Percentiles rank a stretch among this genome's conserved stretches.
Evolutionary conservation across 257 asterid genomes (phyloP).

Genomic region (Solanum bulbocastanum): DNA sequence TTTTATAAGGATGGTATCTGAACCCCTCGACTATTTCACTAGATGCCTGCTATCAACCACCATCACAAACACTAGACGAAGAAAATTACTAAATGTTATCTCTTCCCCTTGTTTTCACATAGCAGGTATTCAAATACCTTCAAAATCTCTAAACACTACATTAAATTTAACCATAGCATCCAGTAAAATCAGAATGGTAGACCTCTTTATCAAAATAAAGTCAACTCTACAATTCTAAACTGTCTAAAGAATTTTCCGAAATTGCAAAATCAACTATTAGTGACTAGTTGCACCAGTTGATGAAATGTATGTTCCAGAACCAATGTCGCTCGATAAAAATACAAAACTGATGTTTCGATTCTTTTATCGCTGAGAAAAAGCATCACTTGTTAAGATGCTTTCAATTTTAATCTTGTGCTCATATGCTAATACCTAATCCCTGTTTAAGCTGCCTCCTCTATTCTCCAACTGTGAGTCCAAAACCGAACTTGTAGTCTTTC

Average conservation of each 20-base stretch:
- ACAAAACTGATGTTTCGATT: not conserved
- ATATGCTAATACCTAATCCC: not conserved
- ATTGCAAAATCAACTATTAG: not conserved
- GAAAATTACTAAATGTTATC: not conserved
- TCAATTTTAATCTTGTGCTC: not conserved
- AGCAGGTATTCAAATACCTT: not conserved
- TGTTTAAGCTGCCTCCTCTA: not conserved
- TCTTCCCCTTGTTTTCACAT: not conserved
- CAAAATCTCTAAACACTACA: not conserved
- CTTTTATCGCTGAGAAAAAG: not conserved
- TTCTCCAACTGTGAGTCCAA: slow-evolving; percentile 2
- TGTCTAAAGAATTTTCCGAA: not conserved
- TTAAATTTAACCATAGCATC: not conserved
- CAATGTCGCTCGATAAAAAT: not conserved
- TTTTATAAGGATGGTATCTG: not conserved
- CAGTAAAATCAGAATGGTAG: not conserved
- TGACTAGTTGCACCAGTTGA: not conserved
- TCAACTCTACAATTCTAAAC: not conserved
- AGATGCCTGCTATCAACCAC: not conserved
- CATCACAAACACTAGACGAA: not conserved
- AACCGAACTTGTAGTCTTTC: slow-evolving; percentile 18
- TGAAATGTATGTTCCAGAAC: not conserved
- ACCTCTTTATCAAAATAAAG: not conserved
- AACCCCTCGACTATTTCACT: not conserved
- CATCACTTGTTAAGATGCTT: not conserved